Percentiles rank a stretch among this genome's conserved stretches.
Evolutionary conservation across 2,329 filamentous ascomycete genomes (phyloP).

Genomic region (Intubia oerlemansii): DNA sequence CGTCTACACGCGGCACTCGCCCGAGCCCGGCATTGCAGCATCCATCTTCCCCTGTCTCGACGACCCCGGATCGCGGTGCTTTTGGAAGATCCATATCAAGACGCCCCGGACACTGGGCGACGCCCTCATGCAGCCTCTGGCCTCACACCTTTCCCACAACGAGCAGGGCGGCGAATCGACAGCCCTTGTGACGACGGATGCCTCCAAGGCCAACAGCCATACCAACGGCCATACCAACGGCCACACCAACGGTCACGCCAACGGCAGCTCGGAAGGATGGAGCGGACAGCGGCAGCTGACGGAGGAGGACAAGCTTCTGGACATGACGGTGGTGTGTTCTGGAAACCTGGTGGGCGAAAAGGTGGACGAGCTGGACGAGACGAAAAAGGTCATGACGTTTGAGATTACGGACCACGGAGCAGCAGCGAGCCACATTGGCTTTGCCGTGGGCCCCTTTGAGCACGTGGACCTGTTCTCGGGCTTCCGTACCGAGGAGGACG

Average conservation of each 20-base stretch:
- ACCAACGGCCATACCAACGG: too few relatives aligned
- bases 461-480: constrained; percentile 70
- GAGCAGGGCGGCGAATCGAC: constrained; percentile 5
- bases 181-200: constrained; percentile 10
- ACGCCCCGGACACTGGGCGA: constrained; percentile 76
- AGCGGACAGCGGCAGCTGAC: constrained; percentile 20
- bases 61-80: constrained; percentile 50
- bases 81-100: constrained; percentile 76
- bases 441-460: constrained; percentile 87
- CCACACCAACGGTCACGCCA: too few relatives aligned
- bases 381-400: constrained; percentile 77
- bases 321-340: constrained; percentile 80
- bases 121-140: constrained; percentile 30
- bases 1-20: constrained; percentile 67
- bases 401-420: constrained; percentile 39
- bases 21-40: constrained; percentile 57
- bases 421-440: constrained; percentile 74
- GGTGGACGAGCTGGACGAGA: constrained; percentile 52
- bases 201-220: constrained; percentile 17
- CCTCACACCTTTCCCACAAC: too few relatives aligned
- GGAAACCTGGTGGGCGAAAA: constrained; percentile 74
- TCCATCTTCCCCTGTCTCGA: constrained; percentile 90
- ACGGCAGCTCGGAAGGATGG: too few relatives aligned
- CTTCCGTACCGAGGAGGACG: constrained; percentile 75
- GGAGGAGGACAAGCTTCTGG: constrained; percentile 69